Conservation (phyloP, 768 basidiomycete species). For the Lactarius sanguifluus region DNA sequence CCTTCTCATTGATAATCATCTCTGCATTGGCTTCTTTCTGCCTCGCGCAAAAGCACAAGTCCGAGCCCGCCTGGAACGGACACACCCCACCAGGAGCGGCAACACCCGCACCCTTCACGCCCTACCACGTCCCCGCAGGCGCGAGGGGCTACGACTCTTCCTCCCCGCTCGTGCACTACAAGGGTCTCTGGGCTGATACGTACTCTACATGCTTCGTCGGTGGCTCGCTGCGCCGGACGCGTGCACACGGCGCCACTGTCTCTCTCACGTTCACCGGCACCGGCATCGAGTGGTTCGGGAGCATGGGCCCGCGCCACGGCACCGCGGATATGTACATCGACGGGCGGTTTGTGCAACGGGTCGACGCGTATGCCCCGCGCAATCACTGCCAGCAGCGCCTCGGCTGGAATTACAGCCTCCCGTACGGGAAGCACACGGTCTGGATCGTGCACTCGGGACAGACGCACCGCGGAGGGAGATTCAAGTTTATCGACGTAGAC, state of each 20-base stretch:
- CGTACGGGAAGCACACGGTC: constrained; percentile 54
- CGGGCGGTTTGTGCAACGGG: constrained; percentile 43
- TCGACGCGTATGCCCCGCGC: constrained; percentile 46
- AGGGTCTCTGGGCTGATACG: constrained; percentile 56
- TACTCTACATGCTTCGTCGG: constrained; percentile 53
- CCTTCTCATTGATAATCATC: neutral
- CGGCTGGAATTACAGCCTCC: constrained; percentile 59
- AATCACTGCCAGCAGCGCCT: constrained; percentile 57
- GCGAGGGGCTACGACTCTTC: constrained; percentile 68
- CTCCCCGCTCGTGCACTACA: constrained; percentile 64
- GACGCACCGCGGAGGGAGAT: constrained; percentile 35
- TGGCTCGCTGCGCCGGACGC: constrained; percentile 52
- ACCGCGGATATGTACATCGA: constrained; percentile 58
- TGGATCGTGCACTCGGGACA: constrained; percentile 59
- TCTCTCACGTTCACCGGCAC: constrained; percentile 67
- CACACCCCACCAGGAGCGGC: constrained; percentile 51
- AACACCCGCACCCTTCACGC: constrained; percentile 50
- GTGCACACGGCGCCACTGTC: constrained; percentile 48
- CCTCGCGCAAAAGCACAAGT: neutral
- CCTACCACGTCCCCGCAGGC: constrained; percentile 74
- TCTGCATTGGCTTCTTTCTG: neutral
- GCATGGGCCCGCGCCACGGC: constrained; percentile 53
- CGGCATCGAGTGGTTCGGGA: constrained; percentile 79
- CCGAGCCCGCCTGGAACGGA: constrained; percentile 70
- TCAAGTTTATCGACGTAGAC: constrained; percentile 53